Evolutionary conservation across 148 eudicot genomes (phyloP).

Genomic region (Cornus suecica): DNA sequence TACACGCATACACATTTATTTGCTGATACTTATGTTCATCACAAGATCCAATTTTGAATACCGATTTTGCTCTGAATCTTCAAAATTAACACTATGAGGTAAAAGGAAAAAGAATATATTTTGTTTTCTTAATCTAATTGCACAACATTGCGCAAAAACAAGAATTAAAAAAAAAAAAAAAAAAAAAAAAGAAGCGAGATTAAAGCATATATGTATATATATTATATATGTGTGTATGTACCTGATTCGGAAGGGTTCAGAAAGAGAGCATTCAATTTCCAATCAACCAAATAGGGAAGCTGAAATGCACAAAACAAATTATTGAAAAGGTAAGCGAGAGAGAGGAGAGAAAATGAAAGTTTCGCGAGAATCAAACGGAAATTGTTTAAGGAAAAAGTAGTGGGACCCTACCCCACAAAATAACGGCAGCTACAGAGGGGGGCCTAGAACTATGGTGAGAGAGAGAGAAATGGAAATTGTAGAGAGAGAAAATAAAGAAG

Average conservation of each 20-base stretch:
- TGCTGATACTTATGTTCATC: background rate
- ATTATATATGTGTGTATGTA: too few species aligned
- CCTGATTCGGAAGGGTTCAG: background rate
- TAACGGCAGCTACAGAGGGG: background rate
- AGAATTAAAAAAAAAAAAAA: too few species aligned
- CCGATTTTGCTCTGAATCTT: background rate
- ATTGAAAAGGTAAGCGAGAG: too few species aligned
- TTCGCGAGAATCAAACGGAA: background rate
- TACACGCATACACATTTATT: too few species aligned
- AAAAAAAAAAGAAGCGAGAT: background rate
- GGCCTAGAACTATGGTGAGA: background rate
- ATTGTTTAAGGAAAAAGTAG: too few species aligned
- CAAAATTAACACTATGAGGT: too few species aligned
- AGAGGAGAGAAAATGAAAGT: background rate
- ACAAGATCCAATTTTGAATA: too few species aligned
- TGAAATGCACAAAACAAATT: background rate
- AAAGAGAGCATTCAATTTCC: background rate
- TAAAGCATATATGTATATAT: too few species aligned
- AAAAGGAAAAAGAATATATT: background rate
- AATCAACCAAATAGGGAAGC: background rate
- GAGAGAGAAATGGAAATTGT: background rate
- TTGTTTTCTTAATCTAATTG: too few species aligned
- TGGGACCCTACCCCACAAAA: too few species aligned
- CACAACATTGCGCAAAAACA: too few species aligned
- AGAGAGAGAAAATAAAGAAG: conserved; percentile 3